Base-by-base conservation (phyloP, 2,329 filamentous ascomycete species). In the Penicillium oxalicum region DNA sequence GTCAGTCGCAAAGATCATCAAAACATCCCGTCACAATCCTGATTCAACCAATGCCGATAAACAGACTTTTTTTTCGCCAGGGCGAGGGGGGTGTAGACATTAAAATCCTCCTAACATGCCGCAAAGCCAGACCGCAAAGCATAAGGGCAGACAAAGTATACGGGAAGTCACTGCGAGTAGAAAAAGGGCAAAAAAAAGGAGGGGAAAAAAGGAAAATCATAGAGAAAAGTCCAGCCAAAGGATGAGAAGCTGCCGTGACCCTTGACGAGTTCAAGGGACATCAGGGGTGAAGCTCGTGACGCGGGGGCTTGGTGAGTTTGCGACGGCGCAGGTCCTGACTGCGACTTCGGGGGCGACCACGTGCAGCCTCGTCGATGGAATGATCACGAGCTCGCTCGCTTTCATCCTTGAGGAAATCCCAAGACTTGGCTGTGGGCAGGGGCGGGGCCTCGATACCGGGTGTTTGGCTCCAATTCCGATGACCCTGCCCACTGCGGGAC, bases 281-380 rank as follows among this genome's bases (percentile, higher is more conserved):
- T 43, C 32, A 43, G 32, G 47, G 54, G 50, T 51, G 47, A 42
- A 52, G 42, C 48, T 52, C 58, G 43, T 40, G 18, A 29, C 49
- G 49, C 18, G 40, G 40, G 32, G 51, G 38, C 38, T 59, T 60
- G 5, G 54, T 53, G 43, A 58, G 44, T 42, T 44, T 54, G 18
- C 52, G 50, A 32, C 51, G 55, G 27, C 55, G 55, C 32, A 52
- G 49, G 18, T 60, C 59, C 9, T 63, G 50, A 41, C 51, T 61
- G 25, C 61, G 59, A 39, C 49, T 63, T 35, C 59, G 56, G 40
- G 55, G 42, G 9, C 62, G 54, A 32, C 60, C 61, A 44, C 64
- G 58, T 18, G 45, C 38, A 24, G 43, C 12, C n/a, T 62, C 59
- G 29, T 46, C 26, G 3, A 36, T n/a, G 25, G 13, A 27, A 2